A percentile compares a stretch with the other conserved stretches of the same genome.
Evolutionary conservation across 768 basidiomycete species (phyloP).

Genomic region (Phlebiopsis flavidoalba): DNA sequence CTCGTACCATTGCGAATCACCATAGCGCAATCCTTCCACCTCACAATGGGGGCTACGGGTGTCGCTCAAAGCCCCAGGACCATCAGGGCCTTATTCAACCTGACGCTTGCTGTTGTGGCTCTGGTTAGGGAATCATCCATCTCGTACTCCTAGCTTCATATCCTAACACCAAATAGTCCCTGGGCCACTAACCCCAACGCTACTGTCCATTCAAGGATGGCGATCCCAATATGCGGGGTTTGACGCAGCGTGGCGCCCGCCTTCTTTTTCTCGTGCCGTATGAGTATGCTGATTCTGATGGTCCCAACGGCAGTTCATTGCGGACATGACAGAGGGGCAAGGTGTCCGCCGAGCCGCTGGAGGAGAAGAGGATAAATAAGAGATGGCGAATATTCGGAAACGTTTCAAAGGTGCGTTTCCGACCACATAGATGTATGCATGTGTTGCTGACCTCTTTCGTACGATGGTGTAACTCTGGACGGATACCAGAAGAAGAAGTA

Average conservation of each 20-base stretch:
- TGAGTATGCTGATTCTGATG: background rate
- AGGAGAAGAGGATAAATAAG: constrained; percentile 99
- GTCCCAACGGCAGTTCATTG: constrained; percentile 74
- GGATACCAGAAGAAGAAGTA: constrained; percentile 94
- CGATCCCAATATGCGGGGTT: constrained; percentile 85
- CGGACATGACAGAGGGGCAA: constrained; percentile 95
- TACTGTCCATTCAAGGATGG: constrained; percentile 51
- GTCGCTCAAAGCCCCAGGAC: no score
- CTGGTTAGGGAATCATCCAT: background rate
- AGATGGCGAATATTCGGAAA: constrained; percentile 99
- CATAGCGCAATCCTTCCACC: no score
- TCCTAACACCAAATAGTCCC: background rate
- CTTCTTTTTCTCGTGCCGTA: background rate
- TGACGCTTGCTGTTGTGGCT: no score
- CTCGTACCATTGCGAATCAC: no score
- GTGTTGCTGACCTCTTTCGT: background rate
- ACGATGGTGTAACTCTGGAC: constrained; percentile 85
- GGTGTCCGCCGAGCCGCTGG: constrained; percentile 94
- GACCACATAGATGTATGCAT: background rate
- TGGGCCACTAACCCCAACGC: background rate
- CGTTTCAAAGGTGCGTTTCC: constrained; percentile 83
- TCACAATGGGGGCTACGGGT: no score
- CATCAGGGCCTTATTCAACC: no score
- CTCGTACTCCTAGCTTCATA: background rate
- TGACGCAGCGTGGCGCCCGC: constrained; percentile 72